Percentiles rank a stretch among this genome's conserved stretches.
Evolutionary conservation across 2,329 filamentous ascomycete species (phyloP).

Genomic region (Septoria petroselini): DNA sequence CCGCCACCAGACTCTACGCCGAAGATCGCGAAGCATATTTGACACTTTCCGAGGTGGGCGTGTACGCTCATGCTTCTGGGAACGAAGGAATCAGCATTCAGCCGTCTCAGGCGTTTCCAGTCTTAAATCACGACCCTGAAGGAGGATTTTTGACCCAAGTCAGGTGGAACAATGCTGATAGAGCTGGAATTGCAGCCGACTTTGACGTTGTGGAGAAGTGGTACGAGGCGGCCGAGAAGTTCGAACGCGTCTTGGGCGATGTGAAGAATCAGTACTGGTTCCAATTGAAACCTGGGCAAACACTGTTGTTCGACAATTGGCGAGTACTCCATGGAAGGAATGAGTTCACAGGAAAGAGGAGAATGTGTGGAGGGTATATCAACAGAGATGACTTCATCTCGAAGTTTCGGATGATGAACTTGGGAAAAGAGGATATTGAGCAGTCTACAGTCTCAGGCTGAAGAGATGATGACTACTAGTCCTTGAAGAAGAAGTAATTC

Average conservation of each 20-base stretch:
- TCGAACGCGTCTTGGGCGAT: slow-evolving; percentile 65
- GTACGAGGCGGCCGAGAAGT: slow-evolving; percentile 75
- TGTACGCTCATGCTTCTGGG: slow-evolving; percentile 81
- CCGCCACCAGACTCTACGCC: slow-evolving; percentile 58
- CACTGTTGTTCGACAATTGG: slow-evolving; percentile 94
- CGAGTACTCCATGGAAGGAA: slow-evolving; percentile 83
- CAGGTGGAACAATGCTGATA: slow-evolving; percentile 91
- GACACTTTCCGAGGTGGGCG: slow-evolving; percentile 53
- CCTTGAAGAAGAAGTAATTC: too few species aligned
- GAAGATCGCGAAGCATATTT: slow-evolving; percentile 58
- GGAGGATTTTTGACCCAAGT: slow-evolving; percentile 57
- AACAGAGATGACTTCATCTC: slow-evolving; percentile 79
- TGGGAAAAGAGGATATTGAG: slow-evolving; percentile 37
- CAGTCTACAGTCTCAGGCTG: slow-evolving; percentile 37
- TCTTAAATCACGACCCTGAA: slow-evolving; percentile 60
- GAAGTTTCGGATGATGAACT: slow-evolving; percentile 70
- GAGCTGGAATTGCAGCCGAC: slow-evolving; percentile 64
- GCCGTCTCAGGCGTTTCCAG: slow-evolving; percentile 66
- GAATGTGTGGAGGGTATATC: slow-evolving; percentile 88
- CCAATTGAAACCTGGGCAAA: slow-evolving; percentile 73
- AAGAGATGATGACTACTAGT: too few species aligned
- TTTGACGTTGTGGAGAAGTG: slow-evolving; percentile 53
- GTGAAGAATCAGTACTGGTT: slow-evolving; percentile 70
- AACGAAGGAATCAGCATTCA: slow-evolving; percentile 79
- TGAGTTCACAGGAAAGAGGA: slow-evolving; percentile 75